Evolutionary conservation across 2,329 filamentous ascomycete species (phyloP).

Genomic region (Stagonosporopsis cucurbitacearum): DNA sequence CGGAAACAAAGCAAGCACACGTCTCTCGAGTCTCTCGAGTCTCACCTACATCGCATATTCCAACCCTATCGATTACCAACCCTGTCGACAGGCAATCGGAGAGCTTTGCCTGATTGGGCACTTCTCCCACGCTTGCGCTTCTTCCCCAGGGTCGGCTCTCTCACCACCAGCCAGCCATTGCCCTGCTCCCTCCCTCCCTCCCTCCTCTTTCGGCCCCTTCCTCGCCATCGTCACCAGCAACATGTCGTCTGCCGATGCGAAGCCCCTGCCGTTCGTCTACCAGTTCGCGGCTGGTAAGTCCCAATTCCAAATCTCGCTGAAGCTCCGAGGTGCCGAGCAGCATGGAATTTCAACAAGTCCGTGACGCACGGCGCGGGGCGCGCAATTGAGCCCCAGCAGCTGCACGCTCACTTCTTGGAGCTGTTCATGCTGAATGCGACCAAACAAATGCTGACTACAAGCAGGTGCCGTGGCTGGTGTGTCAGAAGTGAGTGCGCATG

Average conservation of each 20-base stretch:
- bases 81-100: not conserved
- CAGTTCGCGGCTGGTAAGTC: conserved; percentile 87
- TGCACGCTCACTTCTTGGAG: not conserved
- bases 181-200: conserved; percentile 18
- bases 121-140: conserved; percentile 41
- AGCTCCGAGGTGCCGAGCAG: conserved; percentile 24
- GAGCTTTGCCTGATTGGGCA: conserved; percentile 10
- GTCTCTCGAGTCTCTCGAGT: too few species aligned
- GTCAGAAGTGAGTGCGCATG: conserved; percentile 75
- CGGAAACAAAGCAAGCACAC: not conserved
- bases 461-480: conserved; percentile 92
- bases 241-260: conserved; percentile 60
- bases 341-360: conserved; percentile 7
- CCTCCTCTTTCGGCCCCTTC: conserved; percentile 1
- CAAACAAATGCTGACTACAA: conserved; percentile 39
- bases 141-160: conserved; percentile 36
- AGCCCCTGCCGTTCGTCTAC: conserved; percentile 90
- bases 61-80: not conserved
- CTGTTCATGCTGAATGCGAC: not conserved
- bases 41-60: not conserved
- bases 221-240: conserved; percentile 24
- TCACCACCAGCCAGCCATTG: conserved; percentile 22
- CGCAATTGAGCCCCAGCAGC: not conserved
- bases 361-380: conserved; percentile 5
- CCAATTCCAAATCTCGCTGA: conserved; percentile 35